Percentiles rank a stretch among this genome's conserved stretches.
phyloP scores from a whole-genome alignment of 345 rosid species.

The Dovyalis caffra region DNA sequence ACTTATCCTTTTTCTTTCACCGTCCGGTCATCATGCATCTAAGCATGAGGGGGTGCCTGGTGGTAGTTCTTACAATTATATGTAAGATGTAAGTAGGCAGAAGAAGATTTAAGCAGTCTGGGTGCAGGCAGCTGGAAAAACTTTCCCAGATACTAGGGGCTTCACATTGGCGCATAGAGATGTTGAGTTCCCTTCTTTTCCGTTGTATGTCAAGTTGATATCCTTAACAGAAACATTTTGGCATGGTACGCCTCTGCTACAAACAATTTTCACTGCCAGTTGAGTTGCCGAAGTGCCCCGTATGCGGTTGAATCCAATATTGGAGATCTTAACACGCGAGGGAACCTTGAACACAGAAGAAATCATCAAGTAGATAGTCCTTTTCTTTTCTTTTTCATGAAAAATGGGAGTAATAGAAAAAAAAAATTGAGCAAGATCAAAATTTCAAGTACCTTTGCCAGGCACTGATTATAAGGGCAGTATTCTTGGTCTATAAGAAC shows the following conservation, averaged over 20 bases:
- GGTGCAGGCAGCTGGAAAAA: constrained; percentile 35
- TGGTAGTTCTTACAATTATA: too few species aligned
- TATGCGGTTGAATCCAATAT: constrained; percentile 48
- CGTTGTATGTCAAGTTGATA: constrained; percentile 36
- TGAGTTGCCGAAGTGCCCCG: constrained; percentile 45
- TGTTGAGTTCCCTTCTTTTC: constrained; percentile 30
- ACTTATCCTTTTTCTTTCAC: too few species aligned
- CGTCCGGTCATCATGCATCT: too few species aligned
- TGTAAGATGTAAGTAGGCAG: too few species aligned
- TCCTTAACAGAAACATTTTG: constrained; percentile 37
- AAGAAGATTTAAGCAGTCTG: neutral
- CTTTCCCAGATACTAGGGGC: constrained; percentile 32
- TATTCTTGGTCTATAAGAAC: constrained; percentile 51
- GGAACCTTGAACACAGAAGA: constrained; percentile 19
- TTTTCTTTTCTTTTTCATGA: too few species aligned
- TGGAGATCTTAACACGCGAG: constrained; percentile 41
- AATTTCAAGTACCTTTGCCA: constrained; percentile 27
- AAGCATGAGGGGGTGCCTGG: too few species aligned
- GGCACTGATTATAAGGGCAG: constrained; percentile 42
- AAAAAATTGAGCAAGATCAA: neutral
- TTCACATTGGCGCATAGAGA: constrained; percentile 43
- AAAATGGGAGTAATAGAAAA: neutral
- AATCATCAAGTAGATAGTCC: too few species aligned
- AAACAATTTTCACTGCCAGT: constrained; percentile 41
- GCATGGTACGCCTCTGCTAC: constrained; percentile 48